phyloP scores from a whole-genome alignment of 768 basidiomycete genomes.

The Russula sp. region DNA sequence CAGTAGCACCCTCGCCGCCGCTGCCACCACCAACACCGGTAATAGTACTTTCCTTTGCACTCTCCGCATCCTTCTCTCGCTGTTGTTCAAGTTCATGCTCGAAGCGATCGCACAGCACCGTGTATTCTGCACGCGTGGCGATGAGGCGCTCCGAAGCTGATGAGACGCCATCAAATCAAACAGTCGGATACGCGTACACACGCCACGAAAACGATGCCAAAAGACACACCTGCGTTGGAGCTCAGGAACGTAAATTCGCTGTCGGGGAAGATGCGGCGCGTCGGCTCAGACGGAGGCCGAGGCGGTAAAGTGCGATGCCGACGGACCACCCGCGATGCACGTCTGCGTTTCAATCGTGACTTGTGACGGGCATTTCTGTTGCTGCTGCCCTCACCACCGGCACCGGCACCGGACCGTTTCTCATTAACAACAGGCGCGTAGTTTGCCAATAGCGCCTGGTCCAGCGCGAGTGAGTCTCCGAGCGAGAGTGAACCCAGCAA shows the following conservation, averaged over 20 bases:
- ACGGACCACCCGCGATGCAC: slow-evolving; percentile 50
- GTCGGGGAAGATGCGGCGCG: slow-evolving; percentile 44
- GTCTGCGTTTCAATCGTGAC: slow-evolving; percentile 53
- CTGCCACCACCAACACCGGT: slow-evolving; percentile 32
- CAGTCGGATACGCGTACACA: slow-evolving; percentile 29
- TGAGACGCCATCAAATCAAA: slow-evolving; percentile 30
- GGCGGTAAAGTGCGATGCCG: slow-evolving; percentile 39
- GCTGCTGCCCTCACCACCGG: background rate
- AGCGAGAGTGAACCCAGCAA: slow-evolving; percentile 65
- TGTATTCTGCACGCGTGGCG: slow-evolving; percentile 66
- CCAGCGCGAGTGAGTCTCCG: slow-evolving; percentile 69
- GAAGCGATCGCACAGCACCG: slow-evolving; percentile 61
- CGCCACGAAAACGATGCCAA: slow-evolving; percentile 32
- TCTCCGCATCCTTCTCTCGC: slow-evolving; percentile 53
- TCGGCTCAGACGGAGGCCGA: slow-evolving; percentile 40
- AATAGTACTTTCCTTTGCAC: slow-evolving; percentile 49
- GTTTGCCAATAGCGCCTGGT: slow-evolving; percentile 65
- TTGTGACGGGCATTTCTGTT: slow-evolving; percentile 13
- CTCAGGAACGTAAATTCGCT: slow-evolving; percentile 59
- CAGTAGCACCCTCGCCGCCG: slow-evolving; percentile 32
- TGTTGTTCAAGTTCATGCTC: slow-evolving; percentile 72
- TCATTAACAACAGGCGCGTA: slow-evolving; percentile 35
- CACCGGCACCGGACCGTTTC: background rate
- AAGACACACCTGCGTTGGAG: slow-evolving; percentile 68
- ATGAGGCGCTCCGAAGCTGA: slow-evolving; percentile 70